Evolutionary conservation across 352 stramenopile species (phyloP).

Genomic region (Blastocystis sp.): DNA sequence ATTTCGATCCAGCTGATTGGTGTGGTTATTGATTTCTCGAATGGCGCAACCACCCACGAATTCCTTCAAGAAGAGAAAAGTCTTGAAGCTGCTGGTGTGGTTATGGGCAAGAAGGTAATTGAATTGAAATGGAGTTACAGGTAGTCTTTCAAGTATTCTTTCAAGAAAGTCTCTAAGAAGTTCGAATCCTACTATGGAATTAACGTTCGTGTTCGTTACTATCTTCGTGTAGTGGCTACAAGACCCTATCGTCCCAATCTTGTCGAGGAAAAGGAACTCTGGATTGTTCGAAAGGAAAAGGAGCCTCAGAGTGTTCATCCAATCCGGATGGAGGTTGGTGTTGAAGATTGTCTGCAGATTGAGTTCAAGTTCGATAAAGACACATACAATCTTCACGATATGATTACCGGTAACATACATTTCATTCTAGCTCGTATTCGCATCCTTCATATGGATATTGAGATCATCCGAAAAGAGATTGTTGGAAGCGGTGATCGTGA

Average conservation of each 20-base stretch:
- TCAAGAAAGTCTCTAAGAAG: constrained; percentile 86
- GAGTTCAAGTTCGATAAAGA: constrained; percentile 97
- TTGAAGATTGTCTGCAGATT: constrained; percentile 98
- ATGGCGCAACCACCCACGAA: constrained; percentile 80
- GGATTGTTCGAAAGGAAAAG: constrained; percentile 73
- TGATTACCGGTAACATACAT: constrained; percentile 93
- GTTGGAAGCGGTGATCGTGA: constrained; percentile 78
- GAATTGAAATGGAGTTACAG: neutral
- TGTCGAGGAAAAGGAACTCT: constrained; percentile 87
- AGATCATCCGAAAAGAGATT: constrained; percentile 90
- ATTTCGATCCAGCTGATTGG: constrained; percentile 87
- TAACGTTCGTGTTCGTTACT: constrained; percentile 91
- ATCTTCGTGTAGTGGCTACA: constrained; percentile 79
- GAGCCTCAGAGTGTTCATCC: constrained; percentile 81
- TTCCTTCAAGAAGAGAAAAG: constrained; percentile 86
- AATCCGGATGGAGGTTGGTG: constrained; percentile 97
- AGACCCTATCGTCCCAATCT: constrained; percentile 82
- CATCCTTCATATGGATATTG: constrained; percentile 98
- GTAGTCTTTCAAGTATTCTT: constrained; percentile 84
- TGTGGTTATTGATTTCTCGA: constrained; percentile 69
- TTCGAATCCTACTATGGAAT: constrained; percentile 93
- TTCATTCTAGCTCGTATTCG: constrained; percentile 96
- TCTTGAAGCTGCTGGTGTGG: constrained; percentile 80
- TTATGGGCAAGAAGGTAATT: constrained; percentile 74
- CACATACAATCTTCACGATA: constrained; percentile 90